phyloP scores from a whole-genome alignment of 139 green algal genomes.

The Coelastrella sp. region DNA sequence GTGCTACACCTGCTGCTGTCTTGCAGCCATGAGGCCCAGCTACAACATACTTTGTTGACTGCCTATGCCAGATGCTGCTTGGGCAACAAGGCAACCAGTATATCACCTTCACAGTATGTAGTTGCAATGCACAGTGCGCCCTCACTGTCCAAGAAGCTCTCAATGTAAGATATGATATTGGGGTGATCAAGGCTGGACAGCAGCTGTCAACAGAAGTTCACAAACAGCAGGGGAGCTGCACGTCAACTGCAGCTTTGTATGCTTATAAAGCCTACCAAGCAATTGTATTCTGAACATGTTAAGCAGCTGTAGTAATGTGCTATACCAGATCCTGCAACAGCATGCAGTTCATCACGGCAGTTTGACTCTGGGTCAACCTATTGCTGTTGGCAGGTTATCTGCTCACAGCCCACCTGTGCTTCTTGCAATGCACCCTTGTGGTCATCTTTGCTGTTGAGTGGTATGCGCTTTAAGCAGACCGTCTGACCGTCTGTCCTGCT shows the following conservation, averaged over 20 bases:
- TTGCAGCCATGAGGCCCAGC: not conserved
- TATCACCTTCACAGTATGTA: constrained; percentile 65
- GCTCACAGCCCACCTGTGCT: constrained; percentile 36
- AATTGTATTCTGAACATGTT: not conserved
- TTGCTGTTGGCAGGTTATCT: not conserved
- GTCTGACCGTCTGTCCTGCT: constrained; percentile 53
- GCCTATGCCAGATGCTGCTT: not conserved
- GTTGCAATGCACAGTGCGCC: constrained; percentile 68
- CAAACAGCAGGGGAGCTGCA: not conserved
- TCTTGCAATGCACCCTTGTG: constrained; percentile 57
- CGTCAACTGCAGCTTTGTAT: not conserved
- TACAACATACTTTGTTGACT: not conserved
- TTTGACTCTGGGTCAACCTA: not conserved
- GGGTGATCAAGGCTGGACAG: constrained; percentile 67
- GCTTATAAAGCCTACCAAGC: not conserved
- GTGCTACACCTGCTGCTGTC: not conserved
- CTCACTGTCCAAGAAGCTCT: constrained; percentile 71
- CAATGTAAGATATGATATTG: constrained; percentile 68
- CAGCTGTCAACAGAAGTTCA: constrained; percentile 49
- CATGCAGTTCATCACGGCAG: not conserved
- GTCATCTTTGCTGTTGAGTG: constrained; percentile 61
- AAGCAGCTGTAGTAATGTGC: not conserved
- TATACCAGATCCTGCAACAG: not conserved
- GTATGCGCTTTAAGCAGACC: constrained; percentile 72
- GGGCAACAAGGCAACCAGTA: too few relatives aligned